These are phyloP conservation scores for Amanita muscaria DNA, from an alignment of 768 basidiomycete genomes.

Conservation along the genomic window DNA sequence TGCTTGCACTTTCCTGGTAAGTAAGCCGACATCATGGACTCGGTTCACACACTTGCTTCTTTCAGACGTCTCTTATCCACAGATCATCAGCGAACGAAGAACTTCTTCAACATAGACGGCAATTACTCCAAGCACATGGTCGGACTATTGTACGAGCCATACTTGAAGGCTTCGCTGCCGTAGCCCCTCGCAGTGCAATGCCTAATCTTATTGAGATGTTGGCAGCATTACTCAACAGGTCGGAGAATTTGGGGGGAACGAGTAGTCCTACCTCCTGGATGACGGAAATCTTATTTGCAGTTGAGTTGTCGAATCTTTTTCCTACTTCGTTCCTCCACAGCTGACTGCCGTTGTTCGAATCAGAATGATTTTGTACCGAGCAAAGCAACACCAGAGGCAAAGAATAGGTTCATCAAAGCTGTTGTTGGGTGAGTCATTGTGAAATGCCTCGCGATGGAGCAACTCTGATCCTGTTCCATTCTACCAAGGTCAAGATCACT, in stretches of 20 bases:
- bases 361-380: constrained; percentile 70
- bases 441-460: too few relatives aligned
- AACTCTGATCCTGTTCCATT: too few relatives aligned
- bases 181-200: constrained; percentile 75
- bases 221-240: constrained; percentile 51
- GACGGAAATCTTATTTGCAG: constrained; percentile 58
- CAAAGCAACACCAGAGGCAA: constrained; percentile 66
- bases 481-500: constrained; percentile 64
- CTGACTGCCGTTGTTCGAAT: neutral
- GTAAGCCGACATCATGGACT: constrained; percentile 18
- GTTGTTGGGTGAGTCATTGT: constrained; percentile 44
- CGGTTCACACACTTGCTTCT: neutral
- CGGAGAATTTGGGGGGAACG: constrained; percentile 23
- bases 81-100: constrained; percentile 57
- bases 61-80: constrained; percentile 36
- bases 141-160: constrained; percentile 62
- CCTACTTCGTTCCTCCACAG: neutral
- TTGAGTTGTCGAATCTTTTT: constrained; percentile 18
- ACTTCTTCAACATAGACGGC: constrained; percentile 39
- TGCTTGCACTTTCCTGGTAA: constrained; percentile 74
- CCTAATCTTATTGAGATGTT: constrained; percentile 82
- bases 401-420: constrained; percentile 69
- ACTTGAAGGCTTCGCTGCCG: constrained; percentile 72
- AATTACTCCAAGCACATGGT: constrained; percentile 44
- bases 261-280: constrained; percentile 54